Conservation (phyloP, 2,329 filamentous ascomycete genomes). For the Monosporascus sp. region DNA sequence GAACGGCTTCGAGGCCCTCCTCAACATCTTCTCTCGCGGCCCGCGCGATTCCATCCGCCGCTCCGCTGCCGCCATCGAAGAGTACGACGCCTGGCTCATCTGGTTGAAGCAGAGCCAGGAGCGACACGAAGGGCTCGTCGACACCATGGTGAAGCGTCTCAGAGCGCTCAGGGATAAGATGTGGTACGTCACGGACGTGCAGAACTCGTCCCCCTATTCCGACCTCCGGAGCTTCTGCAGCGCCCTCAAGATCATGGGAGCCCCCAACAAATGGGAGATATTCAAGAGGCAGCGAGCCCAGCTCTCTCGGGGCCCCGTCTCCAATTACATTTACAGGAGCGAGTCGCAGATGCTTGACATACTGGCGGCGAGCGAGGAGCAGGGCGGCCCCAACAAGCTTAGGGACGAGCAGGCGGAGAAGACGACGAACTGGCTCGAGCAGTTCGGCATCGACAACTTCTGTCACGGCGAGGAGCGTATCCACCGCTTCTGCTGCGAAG, state of each 20-base stretch:
- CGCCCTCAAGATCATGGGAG: slow-evolving; percentile 86
- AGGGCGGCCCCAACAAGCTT: slow-evolving; percentile 89
- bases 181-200: slow-evolving; percentile 96
- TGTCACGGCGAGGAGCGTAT: slow-evolving; percentile 93
- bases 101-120: slow-evolving; percentile 80
- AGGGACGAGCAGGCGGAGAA: slow-evolving; percentile 92
- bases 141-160: slow-evolving; percentile 68
- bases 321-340: slow-evolving; percentile 69
- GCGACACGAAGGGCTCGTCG: slow-evolving; percentile 67
- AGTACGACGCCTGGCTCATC: slow-evolving; percentile 76
- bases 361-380: slow-evolving; percentile 73
- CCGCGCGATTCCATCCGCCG: slow-evolving; percentile 64
- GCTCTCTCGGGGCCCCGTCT: slow-evolving; percentile 39
- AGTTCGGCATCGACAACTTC: slow-evolving; percentile 82
- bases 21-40: slow-evolving; percentile 69
- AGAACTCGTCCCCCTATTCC: slow-evolving; percentile 82
- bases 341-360: slow-evolving; percentile 85
- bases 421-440: slow-evolving; percentile 75
- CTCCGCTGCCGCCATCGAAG: slow-evolving; percentile 67
- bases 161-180: slow-evolving; percentile 86
- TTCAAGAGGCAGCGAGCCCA: slow-evolving; percentile 45
- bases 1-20: slow-evolving; percentile 64
- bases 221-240: slow-evolving; percentile 80
- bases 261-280: slow-evolving; percentile 50
- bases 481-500: slow-evolving; percentile 86